Conservation (phyloP, 441 rosid species). For the Brassica hybrid region DNA sequence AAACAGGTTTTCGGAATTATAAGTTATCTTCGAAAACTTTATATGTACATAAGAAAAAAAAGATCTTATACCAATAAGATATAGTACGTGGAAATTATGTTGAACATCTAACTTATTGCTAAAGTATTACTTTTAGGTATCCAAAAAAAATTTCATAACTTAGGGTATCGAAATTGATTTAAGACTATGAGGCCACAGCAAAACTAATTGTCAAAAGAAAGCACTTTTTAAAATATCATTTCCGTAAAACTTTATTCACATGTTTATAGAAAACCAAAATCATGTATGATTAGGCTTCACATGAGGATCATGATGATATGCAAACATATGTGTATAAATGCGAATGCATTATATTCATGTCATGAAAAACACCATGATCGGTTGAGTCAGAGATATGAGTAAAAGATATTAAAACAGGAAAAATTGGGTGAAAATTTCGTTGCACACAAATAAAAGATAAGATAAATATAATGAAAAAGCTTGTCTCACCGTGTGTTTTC, state of each 20-base stretch:
- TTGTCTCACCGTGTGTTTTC: slow-evolving; percentile 17
- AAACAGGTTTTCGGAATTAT: neutral
- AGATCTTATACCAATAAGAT: neutral
- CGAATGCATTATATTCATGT: neutral
- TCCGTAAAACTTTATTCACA: neutral
- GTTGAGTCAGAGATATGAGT: slow-evolving; percentile 27
- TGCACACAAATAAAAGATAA: slow-evolving; percentile 6
- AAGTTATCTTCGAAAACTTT: neutral
- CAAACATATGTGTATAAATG: slow-evolving; percentile 2
- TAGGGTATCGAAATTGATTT: neutral
- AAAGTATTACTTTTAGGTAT: neutral
- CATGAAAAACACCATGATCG: slow-evolving; percentile 22
- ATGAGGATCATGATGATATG: slow-evolving; percentile 12
- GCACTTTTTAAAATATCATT: neutral
- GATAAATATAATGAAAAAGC: neutral
- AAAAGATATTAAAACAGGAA: slow-evolving; percentile 34
- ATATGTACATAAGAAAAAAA: neutral
- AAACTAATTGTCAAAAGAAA: neutral
- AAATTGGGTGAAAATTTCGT: slow-evolving; percentile 20
- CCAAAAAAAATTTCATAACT: neutral
- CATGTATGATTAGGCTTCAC: neutral
- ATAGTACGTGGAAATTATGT: neutral
- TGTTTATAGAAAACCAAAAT: neutral
- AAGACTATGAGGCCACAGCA: neutral
- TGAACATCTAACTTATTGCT: neutral